These are phyloP conservation scores for Coelastrella sp. DNA, from an alignment of 139 green algal genomes.

Conservation along the genomic window DNA sequence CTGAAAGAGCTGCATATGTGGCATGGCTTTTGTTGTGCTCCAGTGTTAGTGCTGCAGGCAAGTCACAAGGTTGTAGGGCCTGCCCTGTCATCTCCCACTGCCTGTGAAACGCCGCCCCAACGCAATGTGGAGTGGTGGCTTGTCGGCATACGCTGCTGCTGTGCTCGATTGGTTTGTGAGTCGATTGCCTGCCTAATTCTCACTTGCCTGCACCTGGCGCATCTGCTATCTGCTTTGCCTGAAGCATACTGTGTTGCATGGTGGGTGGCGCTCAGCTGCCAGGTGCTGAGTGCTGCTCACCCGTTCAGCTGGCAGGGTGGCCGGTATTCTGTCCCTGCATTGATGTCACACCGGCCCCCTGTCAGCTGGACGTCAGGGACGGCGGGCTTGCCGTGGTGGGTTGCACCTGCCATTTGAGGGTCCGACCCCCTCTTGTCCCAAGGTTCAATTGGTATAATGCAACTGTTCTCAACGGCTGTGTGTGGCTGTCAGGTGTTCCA, in stretches of 20 bases:
- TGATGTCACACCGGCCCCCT: not conserved
- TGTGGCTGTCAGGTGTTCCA: no score
- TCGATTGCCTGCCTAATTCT: not conserved
- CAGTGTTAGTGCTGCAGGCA: no score
- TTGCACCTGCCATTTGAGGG: not conserved
- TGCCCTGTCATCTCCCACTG: no score
- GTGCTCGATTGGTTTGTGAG: not conserved
- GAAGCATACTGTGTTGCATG: conserved; percentile 5
- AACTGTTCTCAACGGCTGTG: no score
- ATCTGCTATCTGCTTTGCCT: not conserved
- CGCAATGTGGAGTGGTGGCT: not conserved
- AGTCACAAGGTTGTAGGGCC: no score
- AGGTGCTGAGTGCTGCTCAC: conserved; percentile 15
- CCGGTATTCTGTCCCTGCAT: not conserved
- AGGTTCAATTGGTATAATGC: no score
- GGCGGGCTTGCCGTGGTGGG: conserved; percentile 20
- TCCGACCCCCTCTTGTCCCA: not conserved
- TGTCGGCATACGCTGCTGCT: not conserved
- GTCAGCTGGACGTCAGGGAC: conserved; percentile 36
- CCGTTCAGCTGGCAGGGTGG: conserved; percentile 26
- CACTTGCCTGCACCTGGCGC: not conserved
- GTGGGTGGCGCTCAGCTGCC: conserved; percentile 11
- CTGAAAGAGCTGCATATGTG: no score
- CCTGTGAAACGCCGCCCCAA: no score
- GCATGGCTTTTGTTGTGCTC: no score